Conservation (phyloP, 768 basidiomycete genomes). For the Kwoniella sp. region DNA sequence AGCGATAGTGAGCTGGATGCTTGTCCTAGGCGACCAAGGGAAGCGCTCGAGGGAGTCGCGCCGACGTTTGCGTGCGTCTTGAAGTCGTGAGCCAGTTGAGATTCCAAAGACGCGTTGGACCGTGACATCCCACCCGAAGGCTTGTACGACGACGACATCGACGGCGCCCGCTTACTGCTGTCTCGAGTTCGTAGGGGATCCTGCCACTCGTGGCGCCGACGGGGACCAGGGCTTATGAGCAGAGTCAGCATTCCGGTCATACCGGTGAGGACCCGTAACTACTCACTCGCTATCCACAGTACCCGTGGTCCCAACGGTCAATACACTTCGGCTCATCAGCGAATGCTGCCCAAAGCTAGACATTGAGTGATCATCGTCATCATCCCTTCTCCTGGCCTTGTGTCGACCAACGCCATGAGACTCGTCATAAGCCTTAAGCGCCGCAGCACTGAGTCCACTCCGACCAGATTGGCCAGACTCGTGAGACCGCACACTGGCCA, state of each 20-base stretch:
- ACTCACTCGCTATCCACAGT: slow-evolving; percentile 51
- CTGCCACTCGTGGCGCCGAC: slow-evolving; percentile 27
- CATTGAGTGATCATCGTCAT: slow-evolving; percentile 50
- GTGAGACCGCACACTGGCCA: slow-evolving; percentile 10
- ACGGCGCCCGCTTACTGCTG: slow-evolving; percentile 30
- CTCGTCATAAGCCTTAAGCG: slow-evolving; percentile 16
- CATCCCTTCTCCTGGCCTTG: slow-evolving; percentile 49
- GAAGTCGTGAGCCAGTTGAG: slow-evolving; percentile 50
- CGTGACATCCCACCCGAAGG: slow-evolving; percentile 29
- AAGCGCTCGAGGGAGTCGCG: slow-evolving; percentile 19
- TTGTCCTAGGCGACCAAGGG: slow-evolving; percentile 29
- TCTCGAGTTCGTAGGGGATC: slow-evolving; percentile 22
- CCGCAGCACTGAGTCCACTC: slow-evolving; percentile 13
- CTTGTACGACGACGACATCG: slow-evolving; percentile 33
- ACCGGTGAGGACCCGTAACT: not conserved
- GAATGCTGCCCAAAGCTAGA: slow-evolving; percentile 39
- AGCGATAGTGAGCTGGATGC: slow-evolving; percentile 21
- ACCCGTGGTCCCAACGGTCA: slow-evolving; percentile 46
- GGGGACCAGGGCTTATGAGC: slow-evolving; percentile 42
- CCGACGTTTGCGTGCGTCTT: slow-evolving; percentile 39
- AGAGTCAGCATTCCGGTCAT: slow-evolving; percentile 3
- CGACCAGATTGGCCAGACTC: slow-evolving; percentile 16
- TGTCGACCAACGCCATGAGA: slow-evolving; percentile 28
- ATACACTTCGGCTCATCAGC: slow-evolving; percentile 33
- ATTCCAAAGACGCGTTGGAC: slow-evolving; percentile 46